Evolutionary conservation across 2,329 filamentous ascomycete species (phyloP), one percentile per base, ranked within the genome.

Genomic region (Thyridium curvatum): DNA sequence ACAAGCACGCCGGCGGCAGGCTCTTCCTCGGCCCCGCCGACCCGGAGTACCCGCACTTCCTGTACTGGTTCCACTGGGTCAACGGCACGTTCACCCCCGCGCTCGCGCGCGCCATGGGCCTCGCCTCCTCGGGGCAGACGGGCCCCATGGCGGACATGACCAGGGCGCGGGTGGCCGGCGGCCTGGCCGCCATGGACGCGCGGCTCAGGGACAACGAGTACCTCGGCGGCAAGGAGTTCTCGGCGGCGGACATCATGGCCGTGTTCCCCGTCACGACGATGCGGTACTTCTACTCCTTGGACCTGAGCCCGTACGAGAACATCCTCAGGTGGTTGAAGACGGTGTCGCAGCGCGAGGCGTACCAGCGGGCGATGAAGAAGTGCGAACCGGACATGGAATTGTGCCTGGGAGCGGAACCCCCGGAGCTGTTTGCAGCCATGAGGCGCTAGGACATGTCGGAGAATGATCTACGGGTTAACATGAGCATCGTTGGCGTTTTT

Each of bases 31-130:
- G 49, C 0, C 69, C 72, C 0, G 47, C 53, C 0, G 58, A 74
- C 37, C 55, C 65, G 13, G 63, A 66, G 33, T 84, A 79, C 45
- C 61, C 74, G 3, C 68, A 79, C 37, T 84, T 78, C 46, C 51
- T 85, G 1, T 82, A 77, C 61, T 85, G 77, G 77, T 74, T 77
- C 50, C 75, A 83, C 52, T 82, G 69, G 53, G 60, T 65, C 8
- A 70, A 74, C 49, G 65, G 65, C 28, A 66, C 54, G 2, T 59
- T 76, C 4, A 56, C 61, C 46, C 56, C 66, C 0, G 52, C 53
- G 0, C 42, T 75, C 29, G 44, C 52, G 4, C 57, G 64, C 12
- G 52, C 50, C 5, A 54, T 76, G 53, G 50, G 56, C 39, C 45
- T 61, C 41, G 49, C 56, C 12, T 35, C 50, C 5, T 62, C 67